These are phyloP conservation scores for Phaeosphaeriaceae sp. DNA, from an alignment of 2,329 filamentous ascomycete genomes.

Conservation along the genomic window DNA sequence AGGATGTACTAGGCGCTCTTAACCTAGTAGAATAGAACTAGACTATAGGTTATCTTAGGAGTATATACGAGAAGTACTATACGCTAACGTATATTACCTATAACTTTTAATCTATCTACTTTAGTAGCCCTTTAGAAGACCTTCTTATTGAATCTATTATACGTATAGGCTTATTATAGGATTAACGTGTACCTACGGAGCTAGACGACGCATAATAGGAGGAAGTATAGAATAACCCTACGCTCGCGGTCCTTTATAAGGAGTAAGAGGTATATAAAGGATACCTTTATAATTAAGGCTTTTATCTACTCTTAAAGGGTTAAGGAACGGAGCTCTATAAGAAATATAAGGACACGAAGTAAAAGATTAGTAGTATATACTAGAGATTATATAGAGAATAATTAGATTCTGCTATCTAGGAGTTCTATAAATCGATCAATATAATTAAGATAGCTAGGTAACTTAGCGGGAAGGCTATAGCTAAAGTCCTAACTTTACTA, in stretches of 20 bases:
- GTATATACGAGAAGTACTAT: slow-evolving; percentile 23
- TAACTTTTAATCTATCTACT: slow-evolving; percentile 25
- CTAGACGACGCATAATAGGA: slow-evolving; percentile 18
- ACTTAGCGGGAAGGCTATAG: slow-evolving; percentile 16
- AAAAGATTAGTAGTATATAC: slow-evolving; percentile 18
- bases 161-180: slow-evolving; percentile 14
- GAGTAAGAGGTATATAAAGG: slow-evolving; percentile 15
- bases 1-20: slow-evolving; percentile 10
- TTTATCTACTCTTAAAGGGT: slow-evolving; percentile 12
- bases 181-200: slow-evolving; percentile 17
- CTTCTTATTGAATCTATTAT: slow-evolving; percentile 23
- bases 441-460: slow-evolving; percentile 25
- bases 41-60: slow-evolving; percentile 19
- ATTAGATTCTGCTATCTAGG: slow-evolving; percentile 12
- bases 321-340: slow-evolving; percentile 15
- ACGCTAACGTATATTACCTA: slow-evolving; percentile 20
- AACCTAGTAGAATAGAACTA: slow-evolving; percentile 12
- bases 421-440: slow-evolving; percentile 22
- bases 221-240: slow-evolving; percentile 16
- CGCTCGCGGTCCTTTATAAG: slow-evolving; percentile 12
- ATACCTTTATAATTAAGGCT: slow-evolving; percentile 17
- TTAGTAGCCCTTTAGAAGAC: slow-evolving; percentile 19
- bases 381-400: slow-evolving; percentile 15
- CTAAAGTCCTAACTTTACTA: slow-evolving; percentile 20
- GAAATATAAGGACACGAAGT: slow-evolving; percentile 18